phyloP scores from a whole-genome alignment of 805 yeast species.

The Sugiyamaella valdiviana region DNA sequence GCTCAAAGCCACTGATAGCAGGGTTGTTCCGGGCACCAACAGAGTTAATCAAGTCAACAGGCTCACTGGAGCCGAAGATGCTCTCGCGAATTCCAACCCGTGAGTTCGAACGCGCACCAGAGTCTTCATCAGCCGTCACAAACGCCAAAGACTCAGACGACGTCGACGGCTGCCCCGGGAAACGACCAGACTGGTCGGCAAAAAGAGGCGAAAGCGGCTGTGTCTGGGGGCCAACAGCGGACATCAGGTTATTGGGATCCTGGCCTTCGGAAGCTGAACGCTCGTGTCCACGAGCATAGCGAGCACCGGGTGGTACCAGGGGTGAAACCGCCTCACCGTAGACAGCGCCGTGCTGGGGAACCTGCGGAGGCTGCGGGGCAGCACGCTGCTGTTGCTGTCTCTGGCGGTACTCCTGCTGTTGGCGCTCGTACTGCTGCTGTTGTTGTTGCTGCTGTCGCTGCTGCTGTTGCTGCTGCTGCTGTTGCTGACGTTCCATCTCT shows the following conservation, averaged over 20 bases:
- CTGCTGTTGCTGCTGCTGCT: not conserved
- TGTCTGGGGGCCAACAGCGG: conserved; percentile 20
- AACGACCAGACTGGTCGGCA: conserved; percentile 2
- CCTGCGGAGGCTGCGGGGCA: not conserved
- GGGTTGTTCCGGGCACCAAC: conserved; percentile 12
- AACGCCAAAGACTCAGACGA: not conserved
- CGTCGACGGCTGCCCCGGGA: not conserved
- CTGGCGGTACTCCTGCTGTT: not conserved
- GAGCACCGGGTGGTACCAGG: conserved; percentile 4
- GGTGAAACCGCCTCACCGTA: not conserved
- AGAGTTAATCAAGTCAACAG: conserved; percentile 16
- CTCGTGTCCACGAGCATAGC: conserved; percentile 19
- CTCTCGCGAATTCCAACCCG: conserved; percentile 25
- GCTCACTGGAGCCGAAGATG: conserved; percentile 21
- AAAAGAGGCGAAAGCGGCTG: conserved; percentile 24
- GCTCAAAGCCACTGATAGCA: conserved; percentile 8
- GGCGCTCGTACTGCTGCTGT: conserved; percentile 6
- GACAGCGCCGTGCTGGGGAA: not conserved
- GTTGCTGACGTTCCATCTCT: not conserved
- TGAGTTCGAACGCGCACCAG: conserved; percentile 14
- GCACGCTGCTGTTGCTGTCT: conserved; percentile 3
- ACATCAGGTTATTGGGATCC: conserved; percentile 28
- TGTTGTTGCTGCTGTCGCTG: not conserved
- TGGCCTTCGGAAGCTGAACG: conserved; percentile 32
- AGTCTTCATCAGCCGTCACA: conserved; percentile 1